These are phyloP conservation scores for Claviceps citrina DNA, from an alignment of 2,329 filamentous ascomycete species.

Conservation along the genomic window DNA sequence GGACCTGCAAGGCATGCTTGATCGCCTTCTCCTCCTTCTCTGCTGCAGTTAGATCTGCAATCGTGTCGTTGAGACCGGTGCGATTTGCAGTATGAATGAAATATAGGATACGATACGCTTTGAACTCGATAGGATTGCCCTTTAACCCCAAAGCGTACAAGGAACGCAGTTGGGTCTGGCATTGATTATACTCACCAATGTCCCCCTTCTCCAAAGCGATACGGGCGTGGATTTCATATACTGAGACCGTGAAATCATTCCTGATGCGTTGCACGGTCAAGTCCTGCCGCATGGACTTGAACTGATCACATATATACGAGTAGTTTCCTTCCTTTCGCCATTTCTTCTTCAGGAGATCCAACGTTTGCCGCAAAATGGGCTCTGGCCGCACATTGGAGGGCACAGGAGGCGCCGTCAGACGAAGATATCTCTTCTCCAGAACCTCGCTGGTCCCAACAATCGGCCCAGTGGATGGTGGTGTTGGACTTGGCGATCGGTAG, in stretches of 20 bases:
- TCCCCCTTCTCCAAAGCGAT: conserved; percentile 97
- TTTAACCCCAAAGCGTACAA: conserved; percentile 77
- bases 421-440: conserved; percentile 88
- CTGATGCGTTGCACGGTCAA: conserved; percentile 94
- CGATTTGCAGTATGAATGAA: conserved; percentile 98
- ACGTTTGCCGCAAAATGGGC: conserved; percentile 60
- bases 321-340: conserved; percentile 93
- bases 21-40: conserved; percentile 77
- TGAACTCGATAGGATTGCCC: conserved; percentile 87
- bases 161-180: conserved; percentile 90
- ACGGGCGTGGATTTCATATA: conserved; percentile 94
- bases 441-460: conserved; percentile 72
- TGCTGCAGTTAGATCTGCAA: conserved; percentile 97
- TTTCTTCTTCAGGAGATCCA: conserved; percentile 83
- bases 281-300: conserved; percentile 96
- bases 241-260: conserved; percentile 87
- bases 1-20: conserved; percentile 81
- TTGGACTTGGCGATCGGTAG: conserved; percentile 40
- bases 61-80: conserved; percentile 91
- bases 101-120: conserved; percentile 98
- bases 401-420: conserved; percentile 78
- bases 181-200: conserved; percentile 99
- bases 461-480: conserved; percentile 46
- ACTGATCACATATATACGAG: conserved; percentile 95
- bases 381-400: conserved; percentile 79